Evolutionary conservation across 2,329 filamentous ascomycete species (phyloP).

Genomic region (Lojkania enalia): DNA sequence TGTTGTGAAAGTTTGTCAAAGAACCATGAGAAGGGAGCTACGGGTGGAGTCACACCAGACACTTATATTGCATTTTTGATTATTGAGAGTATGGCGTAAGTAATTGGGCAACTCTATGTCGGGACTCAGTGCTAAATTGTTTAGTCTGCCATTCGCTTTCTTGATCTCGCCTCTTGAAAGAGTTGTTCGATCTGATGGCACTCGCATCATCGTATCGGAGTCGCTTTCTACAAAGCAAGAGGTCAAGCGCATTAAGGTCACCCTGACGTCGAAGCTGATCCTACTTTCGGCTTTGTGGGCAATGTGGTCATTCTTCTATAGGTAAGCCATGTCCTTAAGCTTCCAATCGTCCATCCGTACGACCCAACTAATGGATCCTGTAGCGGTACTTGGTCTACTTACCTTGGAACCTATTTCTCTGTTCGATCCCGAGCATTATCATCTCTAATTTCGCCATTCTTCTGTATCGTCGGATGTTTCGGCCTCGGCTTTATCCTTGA

Average conservation of each 20-base stretch:
- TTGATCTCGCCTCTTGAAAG: conserved; percentile 52
- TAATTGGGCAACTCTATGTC: background rate
- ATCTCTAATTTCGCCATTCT: conserved; percentile 53
- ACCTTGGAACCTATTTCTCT: conserved; percentile 50
- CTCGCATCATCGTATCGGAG: conserved; percentile 48
- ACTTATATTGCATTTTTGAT: conserved; percentile 55
- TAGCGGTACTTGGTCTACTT: conserved; percentile 53
- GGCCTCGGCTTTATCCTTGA: conserved; percentile 61
- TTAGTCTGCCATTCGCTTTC: conserved; percentile 48
- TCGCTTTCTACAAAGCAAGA: conserved; percentile 46
- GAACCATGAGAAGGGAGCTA: conserved; percentile 29
- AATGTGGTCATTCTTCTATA: conserved; percentile 54
- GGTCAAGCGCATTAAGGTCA: conserved; percentile 47
- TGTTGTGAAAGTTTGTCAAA: conserved; percentile 28
- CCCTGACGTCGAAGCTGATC: conserved; percentile 44
- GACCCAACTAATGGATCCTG: conserved; percentile 4
- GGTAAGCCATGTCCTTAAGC: conserved; percentile 13
- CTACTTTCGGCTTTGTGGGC: conserved; percentile 49
- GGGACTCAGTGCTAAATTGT: background rate
- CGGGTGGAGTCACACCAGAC: conserved; percentile 48
- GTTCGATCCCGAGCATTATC: conserved; percentile 52
- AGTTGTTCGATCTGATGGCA: conserved; percentile 52
- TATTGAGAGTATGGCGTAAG: conserved; percentile 49
- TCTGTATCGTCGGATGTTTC: conserved; percentile 56
- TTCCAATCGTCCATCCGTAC: no score